Evolutionary conservation across 2,329 filamentous ascomycete species (phyloP), one percentile per base, ranked within the genome.

Genomic region (Beauveria sp.): DNA sequence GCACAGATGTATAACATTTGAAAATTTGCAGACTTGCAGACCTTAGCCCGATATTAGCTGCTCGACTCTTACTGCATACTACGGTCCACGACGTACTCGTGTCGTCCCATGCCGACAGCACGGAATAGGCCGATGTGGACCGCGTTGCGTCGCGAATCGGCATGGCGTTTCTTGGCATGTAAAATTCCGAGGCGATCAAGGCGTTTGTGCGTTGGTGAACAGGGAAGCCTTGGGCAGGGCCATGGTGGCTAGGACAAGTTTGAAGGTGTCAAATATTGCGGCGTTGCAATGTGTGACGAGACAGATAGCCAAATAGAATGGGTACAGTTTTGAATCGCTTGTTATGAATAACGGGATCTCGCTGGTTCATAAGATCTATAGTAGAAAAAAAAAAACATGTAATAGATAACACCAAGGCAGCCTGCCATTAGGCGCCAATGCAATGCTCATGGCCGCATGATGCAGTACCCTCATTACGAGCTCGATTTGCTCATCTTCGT

Each of bases 121-220:
- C 74, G 49, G 69, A 75, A 66, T 79, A 81, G 68, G 74, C 67
- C 0, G 78, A 81, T 66, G 70, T 81, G 24, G 78, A 81, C 62
- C 72, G 78, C 64, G 78, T 3, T 81, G 78, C 79, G 51, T 80
- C 48, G 70, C 67, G 5, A 79, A 81, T 65, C 74, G 73, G 68
- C 80, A 73, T 65, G 79, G 79, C 3, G 68, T 81, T 12, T 65
- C 69, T 14, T 81, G 79, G 79, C 79, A 82, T 71, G 69, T 81
- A 40, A 38, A 38, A 68, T 77, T 48, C 78, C 79, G 72, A 63
- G 63, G 63, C 53, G 22, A 64, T 80, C 57, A 71, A 70, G 66
- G 68, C 72, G 60, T 68, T 75, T 67, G 59, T 78, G 63, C 63
- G 2, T 67, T 70, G n/a, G 65, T 69, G 42, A 74, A 78, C 59